A percentile compares a stretch with the other conserved stretches of the same genome.
Conservation (phyloP, 305 asterid species). For the Ajuga reptans region DNA sequence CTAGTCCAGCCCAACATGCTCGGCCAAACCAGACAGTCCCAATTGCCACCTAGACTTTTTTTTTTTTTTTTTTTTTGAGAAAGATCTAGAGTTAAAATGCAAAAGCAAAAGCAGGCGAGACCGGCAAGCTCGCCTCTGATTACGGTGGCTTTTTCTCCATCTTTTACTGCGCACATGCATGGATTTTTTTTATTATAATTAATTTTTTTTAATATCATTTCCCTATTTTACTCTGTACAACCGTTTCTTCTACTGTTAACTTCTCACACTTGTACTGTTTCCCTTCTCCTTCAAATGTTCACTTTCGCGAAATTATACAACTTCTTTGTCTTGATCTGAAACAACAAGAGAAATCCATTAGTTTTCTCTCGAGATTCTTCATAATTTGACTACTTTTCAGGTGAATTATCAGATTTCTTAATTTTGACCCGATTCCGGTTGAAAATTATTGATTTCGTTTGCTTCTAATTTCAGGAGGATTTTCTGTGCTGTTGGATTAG, state of each 20-base stretch:
- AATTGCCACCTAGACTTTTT: too few relatives aligned
- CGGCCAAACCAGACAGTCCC: too few relatives aligned
- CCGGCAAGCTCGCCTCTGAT: slow-evolving; percentile 29
- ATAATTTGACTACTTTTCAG: slow-evolving; percentile 17
- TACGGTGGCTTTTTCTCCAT: slow-evolving; percentile 21
- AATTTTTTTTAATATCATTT: neutral
- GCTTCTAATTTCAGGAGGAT: neutral
- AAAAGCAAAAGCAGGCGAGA: slow-evolving; percentile 8
- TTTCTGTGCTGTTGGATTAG: slow-evolving; percentile 18
- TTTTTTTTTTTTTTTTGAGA: too few relatives aligned
- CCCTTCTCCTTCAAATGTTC: slow-evolving; percentile 2
- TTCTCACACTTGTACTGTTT: slow-evolving; percentile 18
- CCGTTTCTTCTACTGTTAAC: slow-evolving; percentile 10
- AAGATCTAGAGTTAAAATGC: neutral
- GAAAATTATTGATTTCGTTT: slow-evolving; percentile 7
- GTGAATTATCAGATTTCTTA: slow-evolving; percentile 10
- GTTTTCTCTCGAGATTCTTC: neutral
- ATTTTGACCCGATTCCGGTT: neutral
- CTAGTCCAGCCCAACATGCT: too few relatives aligned
- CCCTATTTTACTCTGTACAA: neutral
- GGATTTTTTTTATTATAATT: neutral
- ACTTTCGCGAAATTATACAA: slow-evolving; percentile 10
- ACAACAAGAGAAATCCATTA: neutral
- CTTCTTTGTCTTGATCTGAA: slow-evolving; percentile 22
- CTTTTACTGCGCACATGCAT: slow-evolving; percentile 25